Evolutionary conservation across 148 eudicot genomes (phyloP).

Genomic region (Rhododendron williamsianum): DNA sequence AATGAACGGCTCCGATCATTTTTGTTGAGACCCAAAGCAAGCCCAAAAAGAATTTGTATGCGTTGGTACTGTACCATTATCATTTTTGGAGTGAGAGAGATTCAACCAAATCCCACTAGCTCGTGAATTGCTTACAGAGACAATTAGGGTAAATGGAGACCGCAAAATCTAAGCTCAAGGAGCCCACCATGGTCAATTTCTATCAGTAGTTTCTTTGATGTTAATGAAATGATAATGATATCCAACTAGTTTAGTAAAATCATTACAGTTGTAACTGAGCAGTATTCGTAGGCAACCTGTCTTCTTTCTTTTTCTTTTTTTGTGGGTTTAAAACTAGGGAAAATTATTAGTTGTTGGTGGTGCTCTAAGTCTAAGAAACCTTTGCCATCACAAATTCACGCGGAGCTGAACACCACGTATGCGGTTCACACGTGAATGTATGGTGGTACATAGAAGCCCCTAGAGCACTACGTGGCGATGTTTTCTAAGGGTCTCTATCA

Average conservation of each 20-base stretch:
- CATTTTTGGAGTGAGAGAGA: not conserved
- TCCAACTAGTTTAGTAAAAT: not conserved
- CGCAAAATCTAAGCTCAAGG: not conserved
- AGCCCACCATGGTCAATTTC: not conserved
- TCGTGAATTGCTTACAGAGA: not conserved
- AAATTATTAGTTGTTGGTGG: not conserved
- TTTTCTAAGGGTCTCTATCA: too few species aligned
- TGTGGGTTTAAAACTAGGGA: not conserved
- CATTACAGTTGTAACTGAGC: not conserved
- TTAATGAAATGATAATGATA: not conserved
- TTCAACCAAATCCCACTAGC: not conserved
- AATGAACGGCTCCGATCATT: too few species aligned
- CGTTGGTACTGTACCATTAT: too few species aligned
- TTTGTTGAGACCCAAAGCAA: too few species aligned
- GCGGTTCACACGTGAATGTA: too few species aligned
- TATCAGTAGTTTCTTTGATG: not conserved
- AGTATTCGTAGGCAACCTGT: not conserved
- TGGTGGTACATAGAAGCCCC: too few species aligned
- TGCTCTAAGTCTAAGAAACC: not conserved
- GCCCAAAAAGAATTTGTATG: too few species aligned
- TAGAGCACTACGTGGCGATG: too few species aligned
- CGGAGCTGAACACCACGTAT: not conserved
- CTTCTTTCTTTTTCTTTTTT: too few species aligned
- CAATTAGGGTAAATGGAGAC: not conserved
- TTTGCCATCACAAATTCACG: not conserved